Evolutionary conservation across 2,329 filamentous ascomycete species (phyloP).

Genomic region (Knufia petricola): DNA sequence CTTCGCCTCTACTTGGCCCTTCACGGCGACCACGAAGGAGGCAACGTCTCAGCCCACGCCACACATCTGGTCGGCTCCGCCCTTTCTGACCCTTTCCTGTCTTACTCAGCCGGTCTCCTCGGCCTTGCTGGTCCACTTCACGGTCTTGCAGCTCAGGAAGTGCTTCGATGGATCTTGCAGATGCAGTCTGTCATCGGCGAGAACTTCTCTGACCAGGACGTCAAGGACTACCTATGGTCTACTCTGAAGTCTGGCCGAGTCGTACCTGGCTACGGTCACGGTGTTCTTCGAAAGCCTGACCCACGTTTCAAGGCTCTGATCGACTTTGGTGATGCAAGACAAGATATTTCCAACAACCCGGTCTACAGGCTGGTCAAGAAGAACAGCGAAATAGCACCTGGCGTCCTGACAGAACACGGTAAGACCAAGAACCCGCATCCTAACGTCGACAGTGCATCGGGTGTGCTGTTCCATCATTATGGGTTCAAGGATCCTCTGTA

Average conservation of each 20-base stretch:
- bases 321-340: conserved; percentile 80
- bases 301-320: conserved; percentile 94
- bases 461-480: conserved; percentile 95
- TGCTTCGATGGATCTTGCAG: conserved; percentile 89
- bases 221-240: conserved; percentile 82
- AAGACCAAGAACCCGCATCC: conserved; percentile 98
- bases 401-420: conserved; percentile 85
- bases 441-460: conserved; percentile 88
- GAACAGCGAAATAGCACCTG: conserved; percentile 84
- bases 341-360: conserved; percentile 75
- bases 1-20: conserved; percentile 89
- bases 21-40: conserved; percentile 95
- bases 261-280: conserved; percentile 90
- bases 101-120: conserved; percentile 90
- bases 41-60: conserved; percentile 90
- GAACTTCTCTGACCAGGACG: conserved; percentile 67
- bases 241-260: conserved; percentile 91
- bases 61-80: conserved; percentile 94
- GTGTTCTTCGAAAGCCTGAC: conserved; percentile 91
- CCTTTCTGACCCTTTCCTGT: conserved; percentile 87
- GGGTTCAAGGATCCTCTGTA: conserved; percentile 96
- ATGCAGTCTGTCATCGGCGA: conserved; percentile 84
- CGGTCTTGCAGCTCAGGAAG: conserved; percentile 90
- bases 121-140: conserved; percentile 91
- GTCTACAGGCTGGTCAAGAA: conserved; percentile 90